phyloP scores from a whole-genome alignment of 2,329 filamentous ascomycete species.

The Colletotrichum orbiculare region DNA sequence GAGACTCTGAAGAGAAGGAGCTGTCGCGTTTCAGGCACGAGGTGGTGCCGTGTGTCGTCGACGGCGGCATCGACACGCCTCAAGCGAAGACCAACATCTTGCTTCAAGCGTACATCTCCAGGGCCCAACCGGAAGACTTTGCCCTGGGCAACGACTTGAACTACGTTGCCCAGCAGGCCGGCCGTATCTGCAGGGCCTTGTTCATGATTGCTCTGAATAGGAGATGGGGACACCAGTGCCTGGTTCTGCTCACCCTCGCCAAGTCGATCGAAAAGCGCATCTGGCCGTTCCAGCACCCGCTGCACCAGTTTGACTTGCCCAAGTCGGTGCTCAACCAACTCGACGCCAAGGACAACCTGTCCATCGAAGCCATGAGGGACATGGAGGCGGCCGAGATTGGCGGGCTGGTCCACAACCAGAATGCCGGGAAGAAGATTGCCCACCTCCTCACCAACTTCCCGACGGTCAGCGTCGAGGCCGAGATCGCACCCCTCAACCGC shows the following conservation, averaged over 20 bases:
- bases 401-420: conserved; percentile 87
- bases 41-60: conserved; percentile 80
- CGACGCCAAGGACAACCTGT: conserved; percentile 80
- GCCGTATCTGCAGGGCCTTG: conserved; percentile 90
- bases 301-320: conserved; percentile 93
- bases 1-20: conserved; percentile 91
- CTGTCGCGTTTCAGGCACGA: conserved; percentile 79
- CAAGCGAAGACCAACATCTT: conserved; percentile 97
- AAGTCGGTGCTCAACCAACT: conserved; percentile 85
- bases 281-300: conserved; percentile 94
- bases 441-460: conserved; percentile 92
- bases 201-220: conserved; percentile 98
- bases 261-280: conserved; percentile 97
- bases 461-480: conserved; percentile 87
- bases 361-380: conserved; percentile 86
- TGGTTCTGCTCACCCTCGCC: conserved; percentile 89
- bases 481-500: conserved; percentile 94
- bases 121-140: conserved; percentile 90
- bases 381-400: conserved; percentile 96
- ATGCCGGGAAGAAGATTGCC: conserved; percentile 84
- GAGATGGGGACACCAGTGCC: conserved; percentile 94
- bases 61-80: conserved; percentile 74
- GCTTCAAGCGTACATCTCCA: conserved; percentile 92
- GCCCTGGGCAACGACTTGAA: conserved; percentile 90
- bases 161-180: conserved; percentile 95